Percentiles rank a stretch among this genome's conserved stretches.
These are phyloP conservation scores for Globisporangium takayamanum DNA, from an alignment of 352 stramenopile species.

Conservation along the genomic window DNA sequence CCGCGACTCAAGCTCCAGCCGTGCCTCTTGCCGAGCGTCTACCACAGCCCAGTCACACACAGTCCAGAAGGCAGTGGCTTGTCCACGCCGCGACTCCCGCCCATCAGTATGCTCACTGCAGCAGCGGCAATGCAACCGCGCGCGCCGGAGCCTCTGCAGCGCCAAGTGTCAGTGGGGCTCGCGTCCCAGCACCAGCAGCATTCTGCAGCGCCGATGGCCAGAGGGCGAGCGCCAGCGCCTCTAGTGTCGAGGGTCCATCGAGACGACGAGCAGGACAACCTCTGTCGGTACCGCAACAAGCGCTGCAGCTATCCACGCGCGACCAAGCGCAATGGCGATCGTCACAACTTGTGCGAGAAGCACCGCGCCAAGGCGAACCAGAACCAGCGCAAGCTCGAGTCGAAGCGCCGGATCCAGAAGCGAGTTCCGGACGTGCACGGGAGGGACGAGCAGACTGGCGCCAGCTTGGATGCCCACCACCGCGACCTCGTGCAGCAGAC, in stretches of 20 bases:
- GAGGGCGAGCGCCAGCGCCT: too few species aligned
- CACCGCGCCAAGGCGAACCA: slow-evolving; percentile 70
- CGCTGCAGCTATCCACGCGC: slow-evolving; percentile 49
- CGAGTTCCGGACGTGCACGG: slow-evolving; percentile 3
- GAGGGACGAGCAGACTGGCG: too few species aligned
- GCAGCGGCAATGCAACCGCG: slow-evolving; percentile 29
- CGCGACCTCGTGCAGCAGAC: too few species aligned
- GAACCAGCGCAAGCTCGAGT: slow-evolving; percentile 80
- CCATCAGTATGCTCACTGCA: slow-evolving; percentile 43
- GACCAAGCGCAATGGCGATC: slow-evolving; percentile 61
- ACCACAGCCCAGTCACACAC: neutral
- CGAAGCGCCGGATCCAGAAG: slow-evolving; percentile 68
- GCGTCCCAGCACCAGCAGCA: neutral
- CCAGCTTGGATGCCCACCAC: too few species aligned
- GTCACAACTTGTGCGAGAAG: slow-evolving; percentile 57
- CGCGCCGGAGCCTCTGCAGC: neutral
- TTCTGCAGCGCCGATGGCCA: neutral
- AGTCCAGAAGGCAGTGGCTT: neutral
- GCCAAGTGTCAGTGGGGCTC: slow-evolving; percentile 8
- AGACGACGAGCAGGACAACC: slow-evolving; percentile 18
- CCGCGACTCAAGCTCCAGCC: neutral
- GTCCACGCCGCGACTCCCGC: slow-evolving; percentile 26
- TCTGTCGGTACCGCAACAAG: slow-evolving; percentile 63
- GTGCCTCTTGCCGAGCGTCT: slow-evolving; percentile 1
- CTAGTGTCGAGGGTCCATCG: neutral